Evolutionary conservation across 192 early-diverging fungal genomes (phyloP).

Genomic region (Coemansia sp.): DNA sequence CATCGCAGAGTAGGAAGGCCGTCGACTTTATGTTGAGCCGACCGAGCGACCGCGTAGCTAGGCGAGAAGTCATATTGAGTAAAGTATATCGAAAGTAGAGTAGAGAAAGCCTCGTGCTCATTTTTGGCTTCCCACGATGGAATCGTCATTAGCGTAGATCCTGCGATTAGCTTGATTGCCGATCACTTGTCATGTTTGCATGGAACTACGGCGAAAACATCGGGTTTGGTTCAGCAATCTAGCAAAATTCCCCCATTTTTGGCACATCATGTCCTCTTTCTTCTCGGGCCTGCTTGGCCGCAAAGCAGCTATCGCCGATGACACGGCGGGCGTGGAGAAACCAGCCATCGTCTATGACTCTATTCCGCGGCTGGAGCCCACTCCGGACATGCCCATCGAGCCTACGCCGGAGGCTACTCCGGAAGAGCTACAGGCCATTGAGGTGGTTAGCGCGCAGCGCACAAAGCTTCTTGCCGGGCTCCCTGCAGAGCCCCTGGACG

Average conservation of each 20-base stretch:
- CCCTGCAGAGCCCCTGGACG: constrained; percentile 25
- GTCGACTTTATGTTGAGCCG: constrained; percentile 60
- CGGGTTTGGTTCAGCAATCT: neutral
- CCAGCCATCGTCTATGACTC: constrained; percentile 16
- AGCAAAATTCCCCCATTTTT: neutral
- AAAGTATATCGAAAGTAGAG: neutral
- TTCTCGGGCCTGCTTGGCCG: constrained; percentile 25
- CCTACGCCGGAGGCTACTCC: constrained; percentile 27
- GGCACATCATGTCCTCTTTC: constrained; percentile 12
- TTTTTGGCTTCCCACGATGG: constrained; percentile 1
- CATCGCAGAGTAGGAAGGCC: constrained; percentile 91
- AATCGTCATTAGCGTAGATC: neutral
- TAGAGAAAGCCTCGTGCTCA: neutral
- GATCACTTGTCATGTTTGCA: neutral
- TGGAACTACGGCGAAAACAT: no score
- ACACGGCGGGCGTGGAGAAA: neutral
- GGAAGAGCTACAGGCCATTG: constrained; percentile 26
- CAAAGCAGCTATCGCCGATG: neutral
- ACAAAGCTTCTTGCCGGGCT: constrained; percentile 33
- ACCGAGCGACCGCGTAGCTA: constrained; percentile 49
- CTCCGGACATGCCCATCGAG: constrained; percentile 10
- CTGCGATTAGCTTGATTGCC: neutral
- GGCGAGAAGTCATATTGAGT: constrained; percentile 21
- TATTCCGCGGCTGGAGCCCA: constrained; percentile 18
- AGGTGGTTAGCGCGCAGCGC: constrained; percentile 15